These are phyloP conservation scores for Simplicillium aogashimaense DNA, from an alignment of 2,329 filamentous ascomycete genomes.

Conservation along the genomic window DNA sequence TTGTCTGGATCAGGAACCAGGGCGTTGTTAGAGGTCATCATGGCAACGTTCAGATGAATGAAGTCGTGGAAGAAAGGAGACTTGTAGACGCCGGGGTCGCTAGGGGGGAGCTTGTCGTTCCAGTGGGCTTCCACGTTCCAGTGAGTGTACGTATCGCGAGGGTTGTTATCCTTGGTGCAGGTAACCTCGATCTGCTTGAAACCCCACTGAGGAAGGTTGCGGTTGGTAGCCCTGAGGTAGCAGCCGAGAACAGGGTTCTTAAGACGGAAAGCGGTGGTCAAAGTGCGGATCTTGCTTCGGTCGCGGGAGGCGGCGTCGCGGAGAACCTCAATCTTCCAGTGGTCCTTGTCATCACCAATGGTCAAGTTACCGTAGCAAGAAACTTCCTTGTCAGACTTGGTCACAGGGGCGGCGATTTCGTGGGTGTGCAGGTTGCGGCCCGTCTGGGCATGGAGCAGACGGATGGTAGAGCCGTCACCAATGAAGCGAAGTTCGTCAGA, in stretches of 20 bases:
- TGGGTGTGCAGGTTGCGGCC: constrained; percentile 97
- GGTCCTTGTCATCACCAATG: constrained; percentile 92
- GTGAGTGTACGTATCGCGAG: constrained; percentile 88
- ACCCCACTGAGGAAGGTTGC: constrained; percentile 96
- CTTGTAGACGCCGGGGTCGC: constrained; percentile 85
- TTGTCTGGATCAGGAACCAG: constrained; percentile 96
- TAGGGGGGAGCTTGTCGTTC: constrained; percentile 85
- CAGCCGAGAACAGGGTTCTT: constrained; percentile 75
- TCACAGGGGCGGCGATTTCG: constrained; percentile 75
- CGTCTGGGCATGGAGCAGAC: constrained; percentile 88
- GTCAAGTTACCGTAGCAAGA: constrained; percentile 95
- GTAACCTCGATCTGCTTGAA: constrained; percentile 99
- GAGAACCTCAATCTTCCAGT: constrained; percentile 91
- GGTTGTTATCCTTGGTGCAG: constrained; percentile 87
- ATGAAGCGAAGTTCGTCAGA: constrained; percentile 62
- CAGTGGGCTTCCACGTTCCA: constrained; percentile 97
- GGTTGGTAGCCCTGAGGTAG: constrained; percentile 90
- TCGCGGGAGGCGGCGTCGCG: constrained; percentile 82
- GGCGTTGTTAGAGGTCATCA: constrained; percentile 99
- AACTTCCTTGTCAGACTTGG: constrained; percentile 85
- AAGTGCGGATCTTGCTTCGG: constrained; percentile 73
- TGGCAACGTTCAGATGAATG: constrained; percentile 94
- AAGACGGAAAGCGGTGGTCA: constrained; percentile 88
- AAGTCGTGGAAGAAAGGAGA: constrained; percentile 98
- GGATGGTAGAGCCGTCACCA: constrained; percentile 66